A percentile compares a stretch with the other conserved stretches of the same genome.
Evolutionary conservation across 352 stramenopile species (phyloP).

Genomic region (Phytophthora pseudosyringae): DNA sequence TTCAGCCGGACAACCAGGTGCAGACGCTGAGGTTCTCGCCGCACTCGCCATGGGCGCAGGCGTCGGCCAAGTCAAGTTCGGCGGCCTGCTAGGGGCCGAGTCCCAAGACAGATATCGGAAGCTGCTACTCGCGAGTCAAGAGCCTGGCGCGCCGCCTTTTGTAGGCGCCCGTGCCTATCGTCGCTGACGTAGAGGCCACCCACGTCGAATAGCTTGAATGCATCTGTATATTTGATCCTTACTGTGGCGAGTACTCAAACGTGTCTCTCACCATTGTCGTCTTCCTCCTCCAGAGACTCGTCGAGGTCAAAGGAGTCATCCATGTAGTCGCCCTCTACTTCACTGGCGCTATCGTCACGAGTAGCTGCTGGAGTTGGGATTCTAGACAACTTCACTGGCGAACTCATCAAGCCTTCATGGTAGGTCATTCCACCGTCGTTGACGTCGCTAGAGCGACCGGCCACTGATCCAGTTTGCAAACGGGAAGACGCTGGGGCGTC

Average conservation of each 20-base stretch:
- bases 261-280: constrained; percentile 32
- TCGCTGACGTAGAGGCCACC: constrained; percentile 15
- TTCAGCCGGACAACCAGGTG: constrained; percentile 35
- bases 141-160: constrained; percentile 53
- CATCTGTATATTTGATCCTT: constrained; percentile 20
- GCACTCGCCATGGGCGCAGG: constrained; percentile 60
- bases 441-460: neutral
- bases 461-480: neutral
- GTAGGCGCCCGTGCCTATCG: constrained; percentile 38
- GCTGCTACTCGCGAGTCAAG: constrained; percentile 50
- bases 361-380: constrained; percentile 6
- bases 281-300: constrained; percentile 72
- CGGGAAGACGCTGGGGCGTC: neutral
- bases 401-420: constrained; percentile 13
- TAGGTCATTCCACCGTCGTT: neutral
- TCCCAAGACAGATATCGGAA: constrained; percentile 66
- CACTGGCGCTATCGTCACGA: constrained; percentile 29
- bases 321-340: constrained; percentile 59
- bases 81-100: constrained; percentile 51
- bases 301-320: constrained; percentile 82
- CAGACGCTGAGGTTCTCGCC: constrained; percentile 46
- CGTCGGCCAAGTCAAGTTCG: constrained; percentile 77
- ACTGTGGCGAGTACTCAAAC: constrained; percentile 7
- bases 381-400: constrained; percentile 1
- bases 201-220: constrained; percentile 5